phyloP scores from a whole-genome alignment of 2,329 filamentous ascomycete species.

The Aspergillus fijiensis region DNA sequence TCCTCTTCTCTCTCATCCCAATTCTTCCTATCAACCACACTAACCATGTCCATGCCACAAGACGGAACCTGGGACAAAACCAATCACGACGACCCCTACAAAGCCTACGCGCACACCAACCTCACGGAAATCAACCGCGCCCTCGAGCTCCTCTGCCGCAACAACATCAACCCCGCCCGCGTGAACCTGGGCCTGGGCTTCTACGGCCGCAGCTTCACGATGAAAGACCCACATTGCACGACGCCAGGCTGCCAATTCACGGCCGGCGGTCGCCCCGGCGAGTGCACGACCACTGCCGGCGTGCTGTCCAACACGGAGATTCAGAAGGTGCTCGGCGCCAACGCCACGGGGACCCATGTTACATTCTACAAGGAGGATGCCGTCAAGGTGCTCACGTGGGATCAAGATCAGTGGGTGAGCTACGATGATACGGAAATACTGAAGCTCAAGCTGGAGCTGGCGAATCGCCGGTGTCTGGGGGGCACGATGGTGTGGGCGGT shows the following conservation, averaged over 20 bases:
- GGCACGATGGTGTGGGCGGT: conserved; percentile 21
- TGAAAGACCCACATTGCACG: conserved; percentile 6
- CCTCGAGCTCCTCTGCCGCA: conserved; percentile 50
- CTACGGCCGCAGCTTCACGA: conserved; percentile 40
- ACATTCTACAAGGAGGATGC: conserved; percentile 13
- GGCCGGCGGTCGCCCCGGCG: background rate
- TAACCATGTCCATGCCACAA: background rate
- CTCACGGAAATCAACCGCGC: conserved; percentile 31
- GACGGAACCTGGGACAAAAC: conserved; percentile 25
- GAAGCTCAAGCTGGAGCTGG: conserved; percentile 19
- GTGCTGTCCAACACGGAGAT: conserved; percentile 11
- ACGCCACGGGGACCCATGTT: background rate
- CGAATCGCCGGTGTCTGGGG: conserved; percentile 19
- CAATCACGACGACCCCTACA: conserved; percentile 12
- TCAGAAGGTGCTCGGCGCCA: conserved; percentile 3
- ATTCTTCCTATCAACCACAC: background rate
- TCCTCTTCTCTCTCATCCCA: background rate
- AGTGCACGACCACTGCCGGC: conserved; percentile 10
- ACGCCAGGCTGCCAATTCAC: conserved; percentile 13
- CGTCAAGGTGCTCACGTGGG: conserved; percentile 15
- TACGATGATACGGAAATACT: conserved; percentile 20
- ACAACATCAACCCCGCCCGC: conserved; percentile 42
- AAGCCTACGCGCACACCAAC: conserved; percentile 25
- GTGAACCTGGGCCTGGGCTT: conserved; percentile 48
- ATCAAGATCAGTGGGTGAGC: conserved; percentile 18